A percentile compares a stretch with the other conserved stretches of the same genome.
These are phyloP conservation scores for Agarophyton chilense DNA, from an alignment of 23 red algal genomes.

Conservation along the genomic window DNA sequence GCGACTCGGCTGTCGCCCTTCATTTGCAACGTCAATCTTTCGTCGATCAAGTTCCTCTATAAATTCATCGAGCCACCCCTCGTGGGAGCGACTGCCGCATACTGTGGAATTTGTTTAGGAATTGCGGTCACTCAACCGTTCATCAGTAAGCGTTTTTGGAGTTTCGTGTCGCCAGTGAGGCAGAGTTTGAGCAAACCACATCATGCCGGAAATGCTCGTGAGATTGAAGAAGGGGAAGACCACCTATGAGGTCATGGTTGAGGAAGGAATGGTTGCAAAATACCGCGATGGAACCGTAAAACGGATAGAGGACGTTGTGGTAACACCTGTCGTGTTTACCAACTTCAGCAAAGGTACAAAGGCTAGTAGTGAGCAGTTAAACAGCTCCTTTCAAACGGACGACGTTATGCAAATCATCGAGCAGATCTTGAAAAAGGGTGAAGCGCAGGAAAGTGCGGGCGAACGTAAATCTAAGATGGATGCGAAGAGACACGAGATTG, in stretches of 20 bases:
- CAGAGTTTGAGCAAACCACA: background rate
- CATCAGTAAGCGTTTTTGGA: background rate
- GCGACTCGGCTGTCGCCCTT: too few relatives aligned
- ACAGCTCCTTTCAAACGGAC: conserved; percentile 59
- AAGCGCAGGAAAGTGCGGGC: conserved; percentile 75
- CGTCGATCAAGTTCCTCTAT: too few relatives aligned
- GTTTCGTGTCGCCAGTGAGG: background rate
- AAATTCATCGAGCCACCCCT: background rate
- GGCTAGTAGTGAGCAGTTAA: conserved; percentile 65
- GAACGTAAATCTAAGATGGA: conserved; percentile 84
- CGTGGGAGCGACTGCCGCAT: background rate
- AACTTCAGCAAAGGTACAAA: conserved; percentile 73
- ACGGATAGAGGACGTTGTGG: conserved; percentile 69
- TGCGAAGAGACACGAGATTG: conserved; percentile 73
- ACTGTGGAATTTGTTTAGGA: too few relatives aligned
- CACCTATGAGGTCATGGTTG: conserved; percentile 82
- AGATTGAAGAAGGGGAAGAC: conserved; percentile 76
- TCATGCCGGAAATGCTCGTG: conserved; percentile 76
- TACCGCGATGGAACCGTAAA: conserved; percentile 75
- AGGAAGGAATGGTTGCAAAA: conserved; percentile 76
- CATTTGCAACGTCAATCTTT: too few relatives aligned
- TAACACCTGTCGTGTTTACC: conserved; percentile 71
- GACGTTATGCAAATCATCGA: conserved; percentile 36
- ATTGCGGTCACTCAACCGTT: too few relatives aligned
- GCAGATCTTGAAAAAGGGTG: conserved; percentile 77